phyloP scores from a whole-genome alignment of 306 rosid genomes.

The Rosa persica region DNA sequence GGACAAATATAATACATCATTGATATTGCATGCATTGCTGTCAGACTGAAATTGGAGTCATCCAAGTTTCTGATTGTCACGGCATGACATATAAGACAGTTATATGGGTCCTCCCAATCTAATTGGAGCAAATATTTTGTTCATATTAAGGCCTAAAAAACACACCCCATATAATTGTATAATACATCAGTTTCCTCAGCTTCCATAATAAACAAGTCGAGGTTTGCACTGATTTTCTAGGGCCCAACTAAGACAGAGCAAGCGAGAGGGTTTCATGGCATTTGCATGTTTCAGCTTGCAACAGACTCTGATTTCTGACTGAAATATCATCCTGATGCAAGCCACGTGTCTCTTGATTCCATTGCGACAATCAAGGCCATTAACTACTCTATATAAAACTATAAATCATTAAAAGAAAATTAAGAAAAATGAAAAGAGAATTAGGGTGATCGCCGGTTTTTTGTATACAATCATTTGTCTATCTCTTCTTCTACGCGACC shows the following conservation, averaged over 20 bases:
- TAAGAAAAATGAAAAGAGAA: background rate
- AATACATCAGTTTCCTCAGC: background rate
- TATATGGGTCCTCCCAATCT: slow-evolving; percentile 23
- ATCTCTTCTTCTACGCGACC: background rate
- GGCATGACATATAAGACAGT: slow-evolving; percentile 24
- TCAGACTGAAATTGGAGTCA: slow-evolving; percentile 29
- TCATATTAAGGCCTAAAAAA: background rate
- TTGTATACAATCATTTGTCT: background rate
- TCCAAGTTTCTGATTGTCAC: slow-evolving; percentile 37
- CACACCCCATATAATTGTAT: background rate
- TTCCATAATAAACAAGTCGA: background rate
- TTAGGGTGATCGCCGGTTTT: background rate
- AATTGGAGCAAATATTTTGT: background rate
- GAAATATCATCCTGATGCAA: slow-evolving; percentile 25
- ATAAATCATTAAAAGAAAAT: background rate
- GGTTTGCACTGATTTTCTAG: background rate
- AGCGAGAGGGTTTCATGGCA: slow-evolving; percentile 9
- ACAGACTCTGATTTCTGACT: slow-evolving; percentile 25
- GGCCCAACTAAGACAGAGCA: background rate
- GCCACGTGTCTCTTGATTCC: slow-evolving; percentile 38
- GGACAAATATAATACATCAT: background rate
- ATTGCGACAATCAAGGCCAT: slow-evolving; percentile 7
- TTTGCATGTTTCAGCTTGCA: slow-evolving; percentile 31
- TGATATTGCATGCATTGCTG: slow-evolving; percentile 9
- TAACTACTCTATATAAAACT: background rate